phyloP scores from a whole-genome alignment of 23 red algal genomes.

The Gracilaria vermiculophylla region DNA sequence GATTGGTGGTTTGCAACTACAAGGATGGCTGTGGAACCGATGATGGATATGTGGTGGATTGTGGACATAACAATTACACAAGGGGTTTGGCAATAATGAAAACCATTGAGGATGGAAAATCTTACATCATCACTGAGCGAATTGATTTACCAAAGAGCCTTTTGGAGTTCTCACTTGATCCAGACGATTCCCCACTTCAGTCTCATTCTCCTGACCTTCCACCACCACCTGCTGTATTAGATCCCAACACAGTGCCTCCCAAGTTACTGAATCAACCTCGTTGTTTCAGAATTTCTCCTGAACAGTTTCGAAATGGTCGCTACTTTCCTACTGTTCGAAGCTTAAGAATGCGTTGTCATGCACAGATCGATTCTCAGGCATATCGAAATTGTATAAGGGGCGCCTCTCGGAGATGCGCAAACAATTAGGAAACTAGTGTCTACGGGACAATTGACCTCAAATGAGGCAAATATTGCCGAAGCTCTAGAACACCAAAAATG shows the following conservation, averaged over 20 bases:
- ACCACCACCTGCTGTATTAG: background rate
- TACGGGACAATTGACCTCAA: too few relatives aligned
- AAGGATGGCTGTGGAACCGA: background rate
- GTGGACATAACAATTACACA: background rate
- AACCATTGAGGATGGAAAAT: slow-evolving; percentile 20
- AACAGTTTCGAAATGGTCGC: background rate
- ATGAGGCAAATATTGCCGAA: too few relatives aligned
- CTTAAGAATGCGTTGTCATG: background rate
- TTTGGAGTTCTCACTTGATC: slow-evolving; percentile 1
- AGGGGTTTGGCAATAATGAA: background rate
- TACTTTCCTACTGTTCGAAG: slow-evolving; percentile 9
- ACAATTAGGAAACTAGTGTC: too few relatives aligned
- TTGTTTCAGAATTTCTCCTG: slow-evolving; percentile 15
- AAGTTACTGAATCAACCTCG: background rate
- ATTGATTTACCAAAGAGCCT: background rate
- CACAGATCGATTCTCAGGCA: too few relatives aligned
- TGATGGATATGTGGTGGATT: slow-evolving; percentile 12
- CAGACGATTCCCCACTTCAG: background rate
- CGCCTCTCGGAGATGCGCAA: too few relatives aligned
- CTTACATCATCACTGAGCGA: background rate
- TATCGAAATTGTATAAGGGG: too few relatives aligned
- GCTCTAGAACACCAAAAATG: too few relatives aligned
- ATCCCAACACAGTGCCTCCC: background rate
- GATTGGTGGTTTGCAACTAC: background rate
- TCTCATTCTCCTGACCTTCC: background rate